Base-by-base conservation (phyloP, 2,329 filamentous ascomycete species). In the Knufia petricola region DNA sequence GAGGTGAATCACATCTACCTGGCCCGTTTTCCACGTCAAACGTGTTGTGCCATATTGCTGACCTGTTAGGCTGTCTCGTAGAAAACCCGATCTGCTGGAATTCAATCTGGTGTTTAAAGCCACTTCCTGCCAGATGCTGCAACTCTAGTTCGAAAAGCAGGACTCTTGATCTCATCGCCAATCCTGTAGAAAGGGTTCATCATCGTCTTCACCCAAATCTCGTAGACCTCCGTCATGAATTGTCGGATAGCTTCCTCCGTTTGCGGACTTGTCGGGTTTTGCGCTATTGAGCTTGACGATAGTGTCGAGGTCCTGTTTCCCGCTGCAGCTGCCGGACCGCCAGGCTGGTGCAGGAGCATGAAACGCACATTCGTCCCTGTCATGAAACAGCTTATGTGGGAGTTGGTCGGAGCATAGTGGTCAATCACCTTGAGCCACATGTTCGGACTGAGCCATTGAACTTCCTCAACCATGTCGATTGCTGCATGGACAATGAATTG, bases 371-470 rank as follows among this genome's bases (percentile, higher is more conserved):
- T 95, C 61, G 82, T 85, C 57, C 82, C 88, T 0, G 92, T 96
- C 48, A 98, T 77, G 75, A 95, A 96, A 69, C 87, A 92, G 40
- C 87, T 94, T 54, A 95, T 84, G 72, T 94, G 90, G 64, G 88
- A 89, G 68, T 92, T 89, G 69, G 68, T 68, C 10, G 69, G 69
- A 1, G 94, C 90, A 75, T 95, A 96, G 63, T 87, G 86, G 74
- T 98, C 92, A 67, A 96, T 84, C 67, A 87, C 86, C 68, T 95
- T 96, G 56, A 98, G 82, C 66, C 96, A 94, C 87, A 94, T 84
- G 59, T 86, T 82, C 3, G 85, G 85, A 53, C 75, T 86, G 4
- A 81, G 84, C 90, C 92, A 98, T 70, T 96, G 92, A 24, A 90
- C 81, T 68, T 98, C 92, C 70, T 98, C 92, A 45, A 95, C 85